phyloP scores from a whole-genome alignment of 208 protist species.

The Crithidia bombi region DNA sequence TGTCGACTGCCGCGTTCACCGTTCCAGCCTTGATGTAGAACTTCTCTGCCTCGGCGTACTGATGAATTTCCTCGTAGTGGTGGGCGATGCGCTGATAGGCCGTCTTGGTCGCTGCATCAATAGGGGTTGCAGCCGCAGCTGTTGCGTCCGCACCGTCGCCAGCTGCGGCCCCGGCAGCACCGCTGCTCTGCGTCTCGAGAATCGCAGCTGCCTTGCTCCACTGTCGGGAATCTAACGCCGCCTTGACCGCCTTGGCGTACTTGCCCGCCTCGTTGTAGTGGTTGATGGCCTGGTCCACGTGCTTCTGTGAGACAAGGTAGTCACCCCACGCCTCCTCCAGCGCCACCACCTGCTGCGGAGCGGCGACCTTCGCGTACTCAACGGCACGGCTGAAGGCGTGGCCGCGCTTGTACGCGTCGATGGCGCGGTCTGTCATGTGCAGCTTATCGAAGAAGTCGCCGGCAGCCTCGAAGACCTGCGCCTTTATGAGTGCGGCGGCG shows the following conservation, averaged over 20 bases:
- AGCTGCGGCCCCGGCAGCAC: slow-evolving; percentile 21
- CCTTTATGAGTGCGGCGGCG: slow-evolving; percentile 91
- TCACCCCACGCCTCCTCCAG: slow-evolving; percentile 97
- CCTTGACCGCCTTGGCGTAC: slow-evolving; percentile 95
- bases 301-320: slow-evolving; percentile 95
- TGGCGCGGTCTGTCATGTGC: slow-evolving; percentile 91
- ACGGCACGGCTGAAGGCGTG: slow-evolving; percentile 94
- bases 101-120: slow-evolving; percentile 50
- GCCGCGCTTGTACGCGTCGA: slow-evolving; percentile 95
- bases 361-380: slow-evolving; percentile 85
- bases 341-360: slow-evolving; percentile 78
- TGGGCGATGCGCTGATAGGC: slow-evolving; percentile 94
- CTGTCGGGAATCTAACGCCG: slow-evolving; percentile 95
- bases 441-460: slow-evolving; percentile 97
- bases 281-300: slow-evolving; percentile 96
- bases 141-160: not conserved
- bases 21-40: slow-evolving; percentile 92
- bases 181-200: slow-evolving; percentile 72
- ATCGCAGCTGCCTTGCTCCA: slow-evolving; percentile 93
- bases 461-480: slow-evolving; percentile 95
- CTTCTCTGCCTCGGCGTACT: slow-evolving; percentile 94
- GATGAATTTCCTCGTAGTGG: slow-evolving; percentile 93
- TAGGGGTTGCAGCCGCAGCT: slow-evolving; percentile 7
- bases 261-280: slow-evolving; percentile 97
- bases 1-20: slow-evolving; percentile 94